These are phyloP conservation scores for Sclerotinia minor DNA, from an alignment of 2,329 filamentous ascomycete species.

Conservation along the genomic window DNA sequence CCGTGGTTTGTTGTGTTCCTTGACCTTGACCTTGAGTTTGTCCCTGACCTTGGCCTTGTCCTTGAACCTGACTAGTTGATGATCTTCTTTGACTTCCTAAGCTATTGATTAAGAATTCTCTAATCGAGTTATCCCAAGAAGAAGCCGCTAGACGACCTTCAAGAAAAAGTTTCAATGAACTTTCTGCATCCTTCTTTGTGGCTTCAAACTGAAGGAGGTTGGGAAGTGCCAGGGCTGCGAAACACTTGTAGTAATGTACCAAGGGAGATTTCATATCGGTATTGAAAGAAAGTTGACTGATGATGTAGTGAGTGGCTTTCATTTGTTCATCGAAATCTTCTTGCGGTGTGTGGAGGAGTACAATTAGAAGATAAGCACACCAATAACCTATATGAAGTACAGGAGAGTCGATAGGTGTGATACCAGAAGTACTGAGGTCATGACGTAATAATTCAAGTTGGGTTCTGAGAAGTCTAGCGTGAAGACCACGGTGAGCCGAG, in stretches of 20 bases:
- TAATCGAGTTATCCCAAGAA: constrained; percentile 59
- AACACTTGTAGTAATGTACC: constrained; percentile 64
- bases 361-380: constrained; percentile 64
- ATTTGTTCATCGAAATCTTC: constrained; percentile 58
- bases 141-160: constrained; percentile 52
- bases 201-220: constrained; percentile 57
- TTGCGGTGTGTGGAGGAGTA: constrained; percentile 52
- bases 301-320: constrained; percentile 59
- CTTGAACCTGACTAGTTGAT: background rate
- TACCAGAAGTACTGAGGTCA: constrained; percentile 58
- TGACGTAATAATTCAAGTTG: constrained; percentile 66
- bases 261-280: constrained; percentile 60
- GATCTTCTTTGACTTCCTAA: constrained; percentile 1
- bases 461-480: constrained; percentile 54
- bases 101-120: constrained; percentile 43
- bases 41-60: background rate
- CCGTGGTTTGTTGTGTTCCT: background rate
- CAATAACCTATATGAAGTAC: constrained; percentile 68
- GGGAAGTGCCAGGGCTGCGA: constrained; percentile 60
- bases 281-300: constrained; percentile 57
- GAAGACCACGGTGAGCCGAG: constrained; percentile 45
- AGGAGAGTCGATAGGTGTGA: constrained; percentile 51
- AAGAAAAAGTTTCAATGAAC: constrained; percentile 56
- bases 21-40: background rate
- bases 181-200: constrained; percentile 58